Evolutionary conservation across 768 basidiomycete species (phyloP).

Genomic region (Suillus luteus): DNA sequence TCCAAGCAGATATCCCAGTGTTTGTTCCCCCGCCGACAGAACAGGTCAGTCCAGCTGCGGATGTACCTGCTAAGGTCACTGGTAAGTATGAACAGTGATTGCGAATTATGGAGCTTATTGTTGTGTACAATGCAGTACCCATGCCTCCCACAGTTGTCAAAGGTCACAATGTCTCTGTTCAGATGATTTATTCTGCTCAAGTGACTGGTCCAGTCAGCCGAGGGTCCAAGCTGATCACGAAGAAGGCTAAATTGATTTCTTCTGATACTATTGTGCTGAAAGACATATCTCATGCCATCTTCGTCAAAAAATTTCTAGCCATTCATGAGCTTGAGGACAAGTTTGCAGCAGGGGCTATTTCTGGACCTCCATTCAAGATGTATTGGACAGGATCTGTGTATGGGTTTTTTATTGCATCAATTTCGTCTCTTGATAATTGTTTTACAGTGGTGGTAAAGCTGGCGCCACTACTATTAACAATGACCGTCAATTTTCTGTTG

Average conservation of each 20-base stretch:
- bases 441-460: slow-evolving; percentile 13
- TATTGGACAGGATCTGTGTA: slow-evolving; percentile 26
- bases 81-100: no score
- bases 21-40: no score
- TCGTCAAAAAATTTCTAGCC: slow-evolving; percentile 18
- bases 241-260: background rate
- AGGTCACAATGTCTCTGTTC: background rate
- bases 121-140: no score
- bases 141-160: no score
- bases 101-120: no score
- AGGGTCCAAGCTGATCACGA: background rate
- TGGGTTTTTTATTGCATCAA: no score
- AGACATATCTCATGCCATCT: background rate
- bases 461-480: slow-evolving; percentile 14
- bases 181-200: background rate
- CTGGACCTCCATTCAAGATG: slow-evolving; percentile 26
- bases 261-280: slow-evolving; percentile 2
- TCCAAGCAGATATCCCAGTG: no score
- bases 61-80: no score
- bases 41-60: no score
- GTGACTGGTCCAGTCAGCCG: background rate
- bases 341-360: slow-evolving; percentile 21
- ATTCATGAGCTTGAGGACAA: slow-evolving; percentile 18
- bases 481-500: slow-evolving; percentile 14
- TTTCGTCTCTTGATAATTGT: slow-evolving; percentile 9